Conservation (phyloP, 2,329 filamentous ascomycete genomes). For the Exutisphaerella laricina region DNA sequence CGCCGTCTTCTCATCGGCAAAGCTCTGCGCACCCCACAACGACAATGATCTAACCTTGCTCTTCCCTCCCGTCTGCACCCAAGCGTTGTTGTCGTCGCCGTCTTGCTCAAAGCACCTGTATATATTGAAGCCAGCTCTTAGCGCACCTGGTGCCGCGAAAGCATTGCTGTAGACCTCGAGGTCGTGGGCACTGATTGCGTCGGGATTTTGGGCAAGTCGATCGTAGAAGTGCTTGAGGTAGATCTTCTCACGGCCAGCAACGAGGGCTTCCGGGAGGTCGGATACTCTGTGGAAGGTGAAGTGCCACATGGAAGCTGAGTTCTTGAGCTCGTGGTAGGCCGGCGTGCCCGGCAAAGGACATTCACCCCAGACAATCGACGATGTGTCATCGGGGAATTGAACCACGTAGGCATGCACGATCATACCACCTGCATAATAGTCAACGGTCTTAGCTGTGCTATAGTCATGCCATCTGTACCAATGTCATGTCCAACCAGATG, state of each 20-base stretch:
- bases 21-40: slow-evolving; percentile 31
- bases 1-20: slow-evolving; percentile 29
- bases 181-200: slow-evolving; percentile 34
- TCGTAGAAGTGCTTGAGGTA: slow-evolving; percentile 44
- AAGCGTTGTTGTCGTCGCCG: slow-evolving; percentile 17
- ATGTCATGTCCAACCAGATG: slow-evolving; percentile 47
- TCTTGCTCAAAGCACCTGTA: slow-evolving; percentile 35
- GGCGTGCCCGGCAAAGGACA: slow-evolving; percentile 37
- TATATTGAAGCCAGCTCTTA: slow-evolving; percentile 30
- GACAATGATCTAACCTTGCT: slow-evolving; percentile 28
- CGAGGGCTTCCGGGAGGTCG: slow-evolving; percentile 38
- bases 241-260: slow-evolving; percentile 37
- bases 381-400: slow-evolving; percentile 32
- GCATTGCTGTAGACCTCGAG: slow-evolving; percentile 37
- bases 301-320: slow-evolving; percentile 34
- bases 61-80: slow-evolving; percentile 16
- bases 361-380: slow-evolving; percentile 40
- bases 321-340: slow-evolving; percentile 26
- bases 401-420: slow-evolving; percentile 41
- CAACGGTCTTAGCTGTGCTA: slow-evolving; percentile 36
- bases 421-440: slow-evolving; percentile 42
- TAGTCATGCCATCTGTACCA: slow-evolving; percentile 34
- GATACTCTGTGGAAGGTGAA: slow-evolving; percentile 40
- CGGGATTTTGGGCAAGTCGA: slow-evolving; percentile 34
- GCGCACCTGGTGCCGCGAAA: slow-evolving; percentile 34